phyloP scores from a whole-genome alignment of 2,329 filamentous ascomycete genomes.

The Dothistroma pini region DNA sequence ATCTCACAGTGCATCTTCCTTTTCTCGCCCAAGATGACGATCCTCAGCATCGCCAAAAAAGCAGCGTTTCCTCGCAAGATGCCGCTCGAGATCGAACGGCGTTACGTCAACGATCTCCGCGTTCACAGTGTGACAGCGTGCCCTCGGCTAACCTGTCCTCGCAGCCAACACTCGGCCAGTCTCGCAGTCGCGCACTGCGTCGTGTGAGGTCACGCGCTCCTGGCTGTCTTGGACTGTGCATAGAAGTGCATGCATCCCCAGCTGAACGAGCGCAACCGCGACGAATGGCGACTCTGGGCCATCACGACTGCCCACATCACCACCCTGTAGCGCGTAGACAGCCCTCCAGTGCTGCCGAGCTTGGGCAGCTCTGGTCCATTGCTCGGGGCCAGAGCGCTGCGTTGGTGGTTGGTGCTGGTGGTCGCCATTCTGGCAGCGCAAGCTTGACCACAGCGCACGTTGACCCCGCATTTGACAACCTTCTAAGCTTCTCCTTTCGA shows the following conservation, averaged over 20 bases:
- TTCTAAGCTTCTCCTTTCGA: slow-evolving; percentile 10
- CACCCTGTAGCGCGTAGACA: background rate
- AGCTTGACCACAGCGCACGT: background rate
- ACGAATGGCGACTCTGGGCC: background rate
- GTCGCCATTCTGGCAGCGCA: background rate
- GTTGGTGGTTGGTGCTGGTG: background rate
- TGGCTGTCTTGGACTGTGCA: slow-evolving; percentile 13
- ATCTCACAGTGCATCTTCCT: background rate
- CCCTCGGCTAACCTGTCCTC: slow-evolving; percentile 17
- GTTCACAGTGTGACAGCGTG: slow-evolving; percentile 6
- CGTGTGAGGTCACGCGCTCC: slow-evolving; percentile 21
- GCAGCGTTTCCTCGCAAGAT: background rate
- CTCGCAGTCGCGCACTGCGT: background rate
- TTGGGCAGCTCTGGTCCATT: background rate
- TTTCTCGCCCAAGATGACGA: background rate
- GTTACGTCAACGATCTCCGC: slow-evolving; percentile 9
- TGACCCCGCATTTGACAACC: slow-evolving; percentile 11
- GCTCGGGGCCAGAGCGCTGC: background rate
- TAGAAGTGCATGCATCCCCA: slow-evolving; percentile 14
- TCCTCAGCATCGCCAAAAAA: background rate
- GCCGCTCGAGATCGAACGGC: background rate
- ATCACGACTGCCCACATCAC: background rate
- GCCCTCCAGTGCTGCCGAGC: background rate
- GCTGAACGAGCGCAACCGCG: slow-evolving; percentile 12
- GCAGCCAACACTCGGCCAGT: slow-evolving; percentile 1